These are phyloP conservation scores for Cladophialophora bantiana DNA, from an alignment of 2,329 filamentous ascomycete genomes.

Conservation along the genomic window DNA sequence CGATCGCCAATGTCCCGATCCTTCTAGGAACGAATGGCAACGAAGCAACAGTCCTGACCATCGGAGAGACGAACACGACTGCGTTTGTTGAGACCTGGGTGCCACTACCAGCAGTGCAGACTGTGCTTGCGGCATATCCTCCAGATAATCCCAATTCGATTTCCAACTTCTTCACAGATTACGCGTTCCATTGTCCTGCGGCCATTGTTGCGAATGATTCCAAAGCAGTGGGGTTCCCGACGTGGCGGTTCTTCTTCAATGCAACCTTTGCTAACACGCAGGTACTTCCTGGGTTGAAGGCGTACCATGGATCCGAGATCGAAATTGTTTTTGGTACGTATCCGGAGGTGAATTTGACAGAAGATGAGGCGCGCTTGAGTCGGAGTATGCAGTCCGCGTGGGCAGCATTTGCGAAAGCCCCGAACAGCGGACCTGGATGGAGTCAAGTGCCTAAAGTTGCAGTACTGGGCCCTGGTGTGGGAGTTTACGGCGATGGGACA, in stretches of 20 bases:
- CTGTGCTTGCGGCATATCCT: conserved; percentile 16
- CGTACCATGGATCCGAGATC: conserved; percentile 47
- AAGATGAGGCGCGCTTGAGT: conserved; percentile 31
- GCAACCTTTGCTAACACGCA: conserved; percentile 42
- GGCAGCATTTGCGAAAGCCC: conserved; percentile 21
- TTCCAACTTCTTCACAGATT: conserved; percentile 21
- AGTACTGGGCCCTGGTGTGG: background rate
- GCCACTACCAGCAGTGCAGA: conserved; percentile 8
- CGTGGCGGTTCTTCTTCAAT: conserved; percentile 45
- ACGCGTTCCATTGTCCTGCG: conserved; percentile 25
- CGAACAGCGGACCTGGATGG: conserved; percentile 20
- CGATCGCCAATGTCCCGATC: conserved; percentile 49
- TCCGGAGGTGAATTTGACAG: conserved; percentile 27
- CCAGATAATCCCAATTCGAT: conserved; percentile 8
- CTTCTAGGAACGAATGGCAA: conserved; percentile 54
- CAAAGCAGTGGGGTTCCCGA: conserved; percentile 30
- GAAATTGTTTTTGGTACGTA: conserved; percentile 44
- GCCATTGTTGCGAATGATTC: conserved; percentile 32
- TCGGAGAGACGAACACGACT: conserved; percentile 11
- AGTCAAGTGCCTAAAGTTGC: conserved; percentile 12
- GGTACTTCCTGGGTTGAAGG: conserved; percentile 39
- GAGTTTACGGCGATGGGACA: no score
- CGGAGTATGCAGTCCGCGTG: conserved; percentile 39
- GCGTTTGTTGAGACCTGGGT: conserved; percentile 6
- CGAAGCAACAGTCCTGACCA: conserved; percentile 45